phyloP scores from a whole-genome alignment of 73 alveolate species.

The Blepharisma stoltei region DNA sequence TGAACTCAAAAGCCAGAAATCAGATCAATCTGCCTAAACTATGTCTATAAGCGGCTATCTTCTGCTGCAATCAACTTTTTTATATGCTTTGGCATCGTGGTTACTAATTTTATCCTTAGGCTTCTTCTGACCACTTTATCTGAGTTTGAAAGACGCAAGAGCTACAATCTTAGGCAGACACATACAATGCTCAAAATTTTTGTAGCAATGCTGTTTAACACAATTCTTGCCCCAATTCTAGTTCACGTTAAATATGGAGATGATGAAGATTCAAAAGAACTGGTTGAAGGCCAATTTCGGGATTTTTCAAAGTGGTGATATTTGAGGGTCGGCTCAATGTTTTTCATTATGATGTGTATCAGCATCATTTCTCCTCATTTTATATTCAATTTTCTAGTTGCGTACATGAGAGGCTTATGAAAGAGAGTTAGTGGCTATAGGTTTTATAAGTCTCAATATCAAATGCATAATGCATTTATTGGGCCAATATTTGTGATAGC shows the following conservation, averaged over 20 bases:
- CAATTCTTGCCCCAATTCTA: constrained; percentile 7
- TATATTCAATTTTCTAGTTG: not conserved
- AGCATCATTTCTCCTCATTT: constrained; percentile 7
- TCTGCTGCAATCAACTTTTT: not conserved
- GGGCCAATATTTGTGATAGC: constrained; percentile 15
- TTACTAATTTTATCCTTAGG: constrained; percentile 40
- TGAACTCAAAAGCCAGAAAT: not conserved
- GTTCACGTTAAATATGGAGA: not conserved
- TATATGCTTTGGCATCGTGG: constrained; percentile 27
- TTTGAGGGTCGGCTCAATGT: not conserved
- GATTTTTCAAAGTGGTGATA: constrained; percentile 2
- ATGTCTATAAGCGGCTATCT: not conserved
- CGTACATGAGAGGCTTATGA: not conserved
- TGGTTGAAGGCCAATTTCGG: not conserved
- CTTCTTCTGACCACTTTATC: constrained; percentile 36
- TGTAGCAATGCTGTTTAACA: constrained; percentile 50
- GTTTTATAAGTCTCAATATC: not conserved
- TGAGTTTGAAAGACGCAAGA: constrained; percentile 39
- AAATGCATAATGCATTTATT: not conserved
- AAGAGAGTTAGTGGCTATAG: not conserved
- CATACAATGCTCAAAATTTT: constrained; percentile 45
- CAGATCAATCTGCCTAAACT: not conserved
- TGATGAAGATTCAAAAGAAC: not conserved
- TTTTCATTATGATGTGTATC: not conserved
- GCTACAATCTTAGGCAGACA: constrained; percentile 35